Conservation (phyloP, 2,329 filamentous ascomycete genomes). For the Mycosphaerelloides madeirae region DNA sequence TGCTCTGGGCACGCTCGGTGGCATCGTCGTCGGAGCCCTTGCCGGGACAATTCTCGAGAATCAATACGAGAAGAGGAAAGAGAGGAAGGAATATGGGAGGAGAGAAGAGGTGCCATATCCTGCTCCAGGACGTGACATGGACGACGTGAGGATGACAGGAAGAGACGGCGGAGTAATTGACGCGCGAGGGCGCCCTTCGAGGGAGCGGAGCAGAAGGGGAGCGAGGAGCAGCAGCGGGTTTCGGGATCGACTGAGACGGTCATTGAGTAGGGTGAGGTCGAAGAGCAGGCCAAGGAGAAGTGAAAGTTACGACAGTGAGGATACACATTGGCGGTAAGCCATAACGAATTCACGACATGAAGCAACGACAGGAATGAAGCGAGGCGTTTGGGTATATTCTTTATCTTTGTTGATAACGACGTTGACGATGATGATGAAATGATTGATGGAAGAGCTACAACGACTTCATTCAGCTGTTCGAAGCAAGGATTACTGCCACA, state of each 20-base stretch:
- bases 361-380: not conserved
- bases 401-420: too few species aligned
- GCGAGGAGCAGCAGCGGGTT: not conserved
- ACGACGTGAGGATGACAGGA: slow-evolving; percentile 11
- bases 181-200: not conserved
- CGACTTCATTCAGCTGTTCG: too few species aligned
- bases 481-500: too few species aligned
- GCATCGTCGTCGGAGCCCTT: slow-evolving; percentile 24
- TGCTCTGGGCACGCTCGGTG: slow-evolving; percentile 23
- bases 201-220: not conserved
- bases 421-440: not conserved
- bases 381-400: not conserved
- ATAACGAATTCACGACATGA: not conserved
- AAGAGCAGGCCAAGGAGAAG: slow-evolving; percentile 4
- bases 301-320: slow-evolving; percentile 4
- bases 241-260: slow-evolving; percentile 3
- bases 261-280: not conserved
- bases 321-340: slow-evolving; percentile 1
- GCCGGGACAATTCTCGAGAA: slow-evolving; percentile 23
- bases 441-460: too few species aligned
- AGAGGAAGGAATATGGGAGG: slow-evolving; percentile 13
- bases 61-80: slow-evolving; percentile 22
- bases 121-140: slow-evolving; percentile 10
- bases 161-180: slow-evolving; percentile 5
- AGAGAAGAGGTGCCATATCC: slow-evolving; percentile 12